Evolutionary conservation across 148 eudicot genomes (phyloP).

Genomic region (Heliamphora exappendiculata): DNA sequence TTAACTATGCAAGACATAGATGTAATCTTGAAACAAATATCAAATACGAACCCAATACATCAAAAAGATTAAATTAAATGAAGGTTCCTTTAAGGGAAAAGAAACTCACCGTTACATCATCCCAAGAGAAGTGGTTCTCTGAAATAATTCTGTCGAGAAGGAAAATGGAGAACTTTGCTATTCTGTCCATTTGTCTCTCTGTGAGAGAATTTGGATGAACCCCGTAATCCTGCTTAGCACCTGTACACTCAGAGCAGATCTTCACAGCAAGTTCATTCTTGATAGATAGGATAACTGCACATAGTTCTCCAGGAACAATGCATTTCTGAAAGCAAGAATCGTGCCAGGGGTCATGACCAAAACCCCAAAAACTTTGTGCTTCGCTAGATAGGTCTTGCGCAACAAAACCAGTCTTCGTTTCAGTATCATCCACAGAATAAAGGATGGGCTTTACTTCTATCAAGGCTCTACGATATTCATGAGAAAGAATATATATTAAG

Average conservation of each 20-base stretch:
- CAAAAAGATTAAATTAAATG: background rate
- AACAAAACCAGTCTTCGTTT: slow-evolving; percentile 17
- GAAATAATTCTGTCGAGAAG: slow-evolving; percentile 49
- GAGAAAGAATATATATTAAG: background rate
- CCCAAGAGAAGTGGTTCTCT: slow-evolving; percentile 66
- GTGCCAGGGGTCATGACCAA: slow-evolving; percentile 60
- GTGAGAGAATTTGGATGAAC: slow-evolving; percentile 17
- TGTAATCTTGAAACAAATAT: background rate
- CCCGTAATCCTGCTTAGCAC: slow-evolving; percentile 15
- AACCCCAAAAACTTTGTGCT: slow-evolving; percentile 46
- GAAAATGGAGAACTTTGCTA: slow-evolving; percentile 68
- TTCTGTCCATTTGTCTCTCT: slow-evolving; percentile 30
- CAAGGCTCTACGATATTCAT: slow-evolving; percentile 49
- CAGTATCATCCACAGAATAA: slow-evolving; percentile 34
- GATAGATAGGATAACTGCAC: slow-evolving; percentile 47
- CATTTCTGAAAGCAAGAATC: slow-evolving; percentile 59
- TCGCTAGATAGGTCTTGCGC: slow-evolving; percentile 20
- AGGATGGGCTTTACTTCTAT: slow-evolving; percentile 91
- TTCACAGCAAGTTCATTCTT: slow-evolving; percentile 40
- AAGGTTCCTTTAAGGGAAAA: slow-evolving; percentile 1
- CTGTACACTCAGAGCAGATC: slow-evolving; percentile 30
- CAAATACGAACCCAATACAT: background rate
- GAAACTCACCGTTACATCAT: slow-evolving; percentile 55
- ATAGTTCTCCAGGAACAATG: slow-evolving; percentile 41
- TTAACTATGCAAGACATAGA: background rate